Percentiles rank a stretch among this genome's conserved stretches.
Conservation (phyloP, 2,329 filamentous ascomycete genomes). For the Fusarium proliferatum region DNA sequence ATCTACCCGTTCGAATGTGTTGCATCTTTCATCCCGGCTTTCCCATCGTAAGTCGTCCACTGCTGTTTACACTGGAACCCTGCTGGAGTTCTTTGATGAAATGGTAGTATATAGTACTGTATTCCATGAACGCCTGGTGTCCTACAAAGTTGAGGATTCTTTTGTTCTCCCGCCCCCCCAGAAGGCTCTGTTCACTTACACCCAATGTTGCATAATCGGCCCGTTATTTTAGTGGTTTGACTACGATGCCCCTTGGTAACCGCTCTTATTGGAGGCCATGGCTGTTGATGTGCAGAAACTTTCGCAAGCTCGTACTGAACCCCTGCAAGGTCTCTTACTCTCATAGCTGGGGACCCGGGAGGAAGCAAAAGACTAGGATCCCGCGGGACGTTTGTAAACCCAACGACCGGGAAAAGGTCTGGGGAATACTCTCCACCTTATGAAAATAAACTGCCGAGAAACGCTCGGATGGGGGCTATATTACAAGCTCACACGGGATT, state of each 20-base stretch:
- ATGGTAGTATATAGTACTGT: background rate
- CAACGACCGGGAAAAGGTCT: too few species aligned
- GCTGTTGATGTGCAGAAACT: too few species aligned
- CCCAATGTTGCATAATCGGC: background rate
- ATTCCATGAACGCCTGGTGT: background rate
- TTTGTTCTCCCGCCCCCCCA: background rate
- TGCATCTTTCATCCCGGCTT: background rate
- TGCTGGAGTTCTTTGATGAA: background rate
- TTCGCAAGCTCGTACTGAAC: background rate
- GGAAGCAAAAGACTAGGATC: too few species aligned
- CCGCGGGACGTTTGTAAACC: background rate
- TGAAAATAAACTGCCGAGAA: background rate
- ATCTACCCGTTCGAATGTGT: too few species aligned
- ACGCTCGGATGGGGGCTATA: background rate
- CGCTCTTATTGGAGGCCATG: background rate
- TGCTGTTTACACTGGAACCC: background rate
- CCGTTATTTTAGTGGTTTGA: background rate
- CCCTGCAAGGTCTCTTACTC: background rate
- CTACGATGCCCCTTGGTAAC: background rate
- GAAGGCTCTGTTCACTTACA: background rate
- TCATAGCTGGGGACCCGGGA: background rate
- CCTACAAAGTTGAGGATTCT: background rate
- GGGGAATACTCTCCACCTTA: background rate
- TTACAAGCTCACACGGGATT: background rate
- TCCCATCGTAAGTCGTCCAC: accelerated